phyloP scores from a whole-genome alignment of 2,329 filamentous ascomycete species.

The Aureobasidium pullulans region DNA sequence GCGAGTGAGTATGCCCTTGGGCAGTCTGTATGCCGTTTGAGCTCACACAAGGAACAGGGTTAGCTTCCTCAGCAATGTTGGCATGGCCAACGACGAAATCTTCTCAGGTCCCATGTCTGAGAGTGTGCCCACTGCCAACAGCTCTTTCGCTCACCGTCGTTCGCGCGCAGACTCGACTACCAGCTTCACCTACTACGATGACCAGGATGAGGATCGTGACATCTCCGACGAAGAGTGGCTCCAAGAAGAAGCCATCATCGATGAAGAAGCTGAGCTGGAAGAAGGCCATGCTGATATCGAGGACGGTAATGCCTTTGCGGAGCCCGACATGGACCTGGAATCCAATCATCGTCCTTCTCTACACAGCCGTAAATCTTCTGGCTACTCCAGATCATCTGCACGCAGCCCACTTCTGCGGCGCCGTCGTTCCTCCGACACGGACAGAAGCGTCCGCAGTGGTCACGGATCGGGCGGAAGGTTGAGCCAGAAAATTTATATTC shows the following conservation, averaged over 20 bases:
- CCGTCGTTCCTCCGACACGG: conserved; percentile 62
- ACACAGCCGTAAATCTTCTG: conserved; percentile 58
- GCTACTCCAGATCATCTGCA: conserved; percentile 34
- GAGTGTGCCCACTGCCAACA: conserved; percentile 87
- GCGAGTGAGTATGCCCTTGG: conserved; percentile 41
- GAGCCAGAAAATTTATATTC: conserved; percentile 88
- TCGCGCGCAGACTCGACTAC: conserved; percentile 73
- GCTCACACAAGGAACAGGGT: conserved; percentile 33
- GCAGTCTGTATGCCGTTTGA: neutral
- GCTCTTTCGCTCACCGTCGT: conserved; percentile 83
- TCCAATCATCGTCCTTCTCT: conserved; percentile 22
- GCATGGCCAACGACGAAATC: conserved; percentile 95
- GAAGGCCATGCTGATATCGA: conserved; percentile 29
- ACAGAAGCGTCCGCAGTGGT: conserved; percentile 57
- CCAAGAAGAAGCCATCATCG: conserved; percentile 44
- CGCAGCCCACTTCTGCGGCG: conserved; percentile 61
- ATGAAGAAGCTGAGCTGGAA: conserved; percentile 36
- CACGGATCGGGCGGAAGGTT: conserved; percentile 54
- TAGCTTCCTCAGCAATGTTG: conserved; percentile 89
- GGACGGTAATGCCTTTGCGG: conserved; percentile 34
- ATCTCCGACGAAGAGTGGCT: conserved; percentile 35
- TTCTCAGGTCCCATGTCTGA: conserved; percentile 92
- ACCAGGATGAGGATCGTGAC: conserved; percentile 57
- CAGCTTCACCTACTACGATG: conserved; percentile 81
- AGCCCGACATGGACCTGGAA: conserved; percentile 38